These are phyloP conservation scores for Dioscorea alata DNA, from an alignment of 106 monocot species.

Conservation along the genomic window DNA sequence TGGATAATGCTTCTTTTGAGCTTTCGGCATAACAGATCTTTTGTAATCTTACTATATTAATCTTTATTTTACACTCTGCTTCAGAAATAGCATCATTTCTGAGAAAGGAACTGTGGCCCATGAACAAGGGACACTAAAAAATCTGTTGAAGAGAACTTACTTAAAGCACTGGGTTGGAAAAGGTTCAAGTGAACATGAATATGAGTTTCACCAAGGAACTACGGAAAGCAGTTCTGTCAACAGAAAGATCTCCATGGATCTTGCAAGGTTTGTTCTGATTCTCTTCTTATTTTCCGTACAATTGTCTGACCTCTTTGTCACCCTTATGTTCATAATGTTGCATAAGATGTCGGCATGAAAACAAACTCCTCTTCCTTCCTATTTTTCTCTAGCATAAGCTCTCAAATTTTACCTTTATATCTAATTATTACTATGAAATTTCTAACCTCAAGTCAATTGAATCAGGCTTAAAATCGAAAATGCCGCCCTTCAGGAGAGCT, in stretches of 20 bases:
- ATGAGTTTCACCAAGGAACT: constrained; percentile 13
- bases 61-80: no score
- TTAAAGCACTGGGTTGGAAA: constrained; percentile 60
- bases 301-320: no score
- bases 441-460: not conserved
- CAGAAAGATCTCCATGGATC: constrained; percentile 29
- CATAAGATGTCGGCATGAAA: no score
- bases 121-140: constrained; percentile 60
- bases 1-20: no score
- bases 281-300: not conserved
- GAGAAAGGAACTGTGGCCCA: constrained; percentile 23
- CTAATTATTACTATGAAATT: no score
- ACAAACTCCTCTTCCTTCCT: no score
- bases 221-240: constrained; percentile 14
- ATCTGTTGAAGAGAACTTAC: constrained; percentile 62
- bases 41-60: no score
- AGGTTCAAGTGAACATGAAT: constrained; percentile 22
- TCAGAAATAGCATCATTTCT: constrained; percentile 1
- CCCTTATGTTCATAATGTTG: no score
- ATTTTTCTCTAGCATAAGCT: no score
- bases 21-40: no score
- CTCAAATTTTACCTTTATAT: no score
- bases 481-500: constrained; percentile 62
- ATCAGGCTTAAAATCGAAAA: constrained; percentile 35
- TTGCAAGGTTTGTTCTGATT: constrained; percentile 45